Conservation (phyloP, 495 filamentous ascomycete genomes). For the Penicillium pancosmium region DNA sequence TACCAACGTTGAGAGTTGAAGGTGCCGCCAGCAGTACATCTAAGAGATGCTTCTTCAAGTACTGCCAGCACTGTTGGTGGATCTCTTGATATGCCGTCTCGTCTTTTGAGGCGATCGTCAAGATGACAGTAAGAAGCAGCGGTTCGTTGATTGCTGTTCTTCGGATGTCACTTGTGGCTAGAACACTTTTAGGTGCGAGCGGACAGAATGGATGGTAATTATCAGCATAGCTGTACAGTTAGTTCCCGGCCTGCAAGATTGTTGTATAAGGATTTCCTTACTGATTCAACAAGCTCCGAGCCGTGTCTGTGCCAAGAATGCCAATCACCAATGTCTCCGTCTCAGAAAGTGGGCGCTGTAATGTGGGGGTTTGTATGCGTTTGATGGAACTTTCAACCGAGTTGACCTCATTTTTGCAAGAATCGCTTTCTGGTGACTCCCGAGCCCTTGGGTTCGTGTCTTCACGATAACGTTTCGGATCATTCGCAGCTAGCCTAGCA, state of each 20-base stretch:
- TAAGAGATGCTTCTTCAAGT: conserved; percentile 3
- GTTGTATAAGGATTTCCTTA: background rate
- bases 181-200: background rate
- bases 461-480: background rate
- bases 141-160: conserved; percentile 9
- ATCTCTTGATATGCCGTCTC: conserved; percentile 3
- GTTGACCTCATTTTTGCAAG: background rate
- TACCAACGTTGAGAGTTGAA: conserved; percentile 3
- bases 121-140: conserved; percentile 1
- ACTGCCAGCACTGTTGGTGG: conserved; percentile 9
- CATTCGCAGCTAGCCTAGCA: conserved; percentile 4
- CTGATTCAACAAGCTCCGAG: conserved; percentile 1
- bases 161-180: background rate
- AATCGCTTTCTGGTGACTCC: background rate
- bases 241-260: no score
- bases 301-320: conserved; percentile 6
- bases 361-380: background rate
- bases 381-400: background rate
- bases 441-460: background rate
- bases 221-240: conserved; percentile 1
- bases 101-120: conserved; percentile 10
- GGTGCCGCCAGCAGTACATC: conserved; percentile 5
- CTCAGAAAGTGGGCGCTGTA: background rate
- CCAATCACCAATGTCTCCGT: conserved; percentile 12
- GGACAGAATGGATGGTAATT: conserved; percentile 11